Conservation (phyloP, 768 basidiomycete genomes). For the Phanerochaete carnosa region DNA sequence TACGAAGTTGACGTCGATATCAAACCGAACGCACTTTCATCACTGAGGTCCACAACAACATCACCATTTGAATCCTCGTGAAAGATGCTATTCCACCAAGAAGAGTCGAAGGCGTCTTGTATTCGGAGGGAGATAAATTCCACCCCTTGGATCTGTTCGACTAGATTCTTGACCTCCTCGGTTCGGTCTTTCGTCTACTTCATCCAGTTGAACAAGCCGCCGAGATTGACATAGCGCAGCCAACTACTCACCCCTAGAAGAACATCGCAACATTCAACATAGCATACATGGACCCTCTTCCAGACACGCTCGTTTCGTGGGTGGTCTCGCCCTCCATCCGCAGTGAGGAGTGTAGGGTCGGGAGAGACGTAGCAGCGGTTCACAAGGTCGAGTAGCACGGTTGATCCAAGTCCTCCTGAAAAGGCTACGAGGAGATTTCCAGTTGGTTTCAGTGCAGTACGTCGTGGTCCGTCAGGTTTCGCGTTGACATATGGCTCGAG, state of each 20-base stretch:
- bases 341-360: conserved; percentile 24
- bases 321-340: conserved; percentile 60
- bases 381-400: conserved; percentile 67
- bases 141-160: conserved; percentile 46
- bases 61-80: neutral
- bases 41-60: conserved; percentile 45
- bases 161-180: conserved; percentile 43
- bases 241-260: conserved; percentile 50
- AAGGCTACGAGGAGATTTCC: conserved; percentile 68
- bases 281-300: conserved; percentile 60
- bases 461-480: conserved; percentile 49
- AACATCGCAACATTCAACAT: conserved; percentile 65
- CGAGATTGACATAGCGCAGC: neutral
- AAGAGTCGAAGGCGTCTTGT: conserved; percentile 69
- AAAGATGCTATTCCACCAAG: conserved; percentile 56
- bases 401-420: conserved; percentile 80
- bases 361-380: conserved; percentile 42
- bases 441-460: conserved; percentile 58
- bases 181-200: conserved; percentile 53
- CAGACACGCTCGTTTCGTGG: conserved; percentile 62
- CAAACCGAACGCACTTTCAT: conserved; percentile 41
- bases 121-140: conserved; percentile 62
- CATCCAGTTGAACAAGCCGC: neutral
- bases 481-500: conserved; percentile 65
- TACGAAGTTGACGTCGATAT: neutral